Conservation (phyloP, 352 stramenopile species). For the Phytophthora litchii region DNA sequence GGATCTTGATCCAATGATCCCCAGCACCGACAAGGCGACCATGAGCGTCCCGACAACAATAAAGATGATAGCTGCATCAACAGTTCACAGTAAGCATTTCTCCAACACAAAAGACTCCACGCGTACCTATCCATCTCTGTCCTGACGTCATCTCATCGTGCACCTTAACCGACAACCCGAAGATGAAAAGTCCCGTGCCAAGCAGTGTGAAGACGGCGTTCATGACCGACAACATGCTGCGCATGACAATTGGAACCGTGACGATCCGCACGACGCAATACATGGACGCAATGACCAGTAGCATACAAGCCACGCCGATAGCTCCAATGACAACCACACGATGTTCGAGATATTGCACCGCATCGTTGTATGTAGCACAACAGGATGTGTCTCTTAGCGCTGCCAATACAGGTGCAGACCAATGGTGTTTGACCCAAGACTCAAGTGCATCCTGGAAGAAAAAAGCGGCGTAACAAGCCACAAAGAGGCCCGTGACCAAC, state of each 20-base stretch:
- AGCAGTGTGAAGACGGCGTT: constrained; percentile 75
- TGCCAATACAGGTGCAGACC: constrained; percentile 49
- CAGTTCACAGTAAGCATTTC: neutral
- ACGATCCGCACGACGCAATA: constrained; percentile 87
- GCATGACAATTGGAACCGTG: constrained; percentile 88
- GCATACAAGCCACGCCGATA: constrained; percentile 52
- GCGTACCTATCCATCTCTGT: constrained; percentile 76
- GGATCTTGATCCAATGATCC: constrained; percentile 66
- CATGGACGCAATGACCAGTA: constrained; percentile 59
- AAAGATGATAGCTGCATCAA: constrained; percentile 61
- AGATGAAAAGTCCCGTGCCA: constrained; percentile 59
- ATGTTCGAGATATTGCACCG: constrained; percentile 53
- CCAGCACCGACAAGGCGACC: constrained; percentile 66
- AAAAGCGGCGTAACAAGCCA: constrained; percentile 67
- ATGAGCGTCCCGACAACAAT: constrained; percentile 74
- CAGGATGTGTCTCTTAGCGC: constrained; percentile 52
- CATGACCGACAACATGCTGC: constrained; percentile 78
- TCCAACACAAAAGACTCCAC: neutral
- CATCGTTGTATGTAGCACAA: constrained; percentile 61
- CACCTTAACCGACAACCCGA: constrained; percentile 61
- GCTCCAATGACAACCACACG: constrained; percentile 55
- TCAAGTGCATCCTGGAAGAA: constrained; percentile 69
- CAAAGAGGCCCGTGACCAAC: constrained; percentile 63
- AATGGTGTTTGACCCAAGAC: constrained; percentile 83
- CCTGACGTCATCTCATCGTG: constrained; percentile 71